phyloP scores from a whole-genome alignment of 805 yeast species.

The Kodamaea laetipori region DNA sequence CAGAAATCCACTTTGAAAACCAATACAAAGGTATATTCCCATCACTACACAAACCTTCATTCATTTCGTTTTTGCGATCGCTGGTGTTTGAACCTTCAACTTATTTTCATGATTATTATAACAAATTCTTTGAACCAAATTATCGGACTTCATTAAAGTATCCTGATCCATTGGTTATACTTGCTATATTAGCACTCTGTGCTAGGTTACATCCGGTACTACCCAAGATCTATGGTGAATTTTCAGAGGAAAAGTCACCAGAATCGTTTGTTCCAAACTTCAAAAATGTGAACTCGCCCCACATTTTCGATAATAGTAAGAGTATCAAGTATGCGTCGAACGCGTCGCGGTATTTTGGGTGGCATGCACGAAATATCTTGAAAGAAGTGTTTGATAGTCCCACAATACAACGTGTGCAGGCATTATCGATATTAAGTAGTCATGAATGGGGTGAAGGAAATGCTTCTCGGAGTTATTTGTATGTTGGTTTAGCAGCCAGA shows the following conservation, averaged over 20 bases:
- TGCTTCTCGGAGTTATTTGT: slow-evolving; percentile 37
- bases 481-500: slow-evolving; percentile 42
- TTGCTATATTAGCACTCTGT: slow-evolving; percentile 39
- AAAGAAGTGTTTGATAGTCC: slow-evolving; percentile 41
- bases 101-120: slow-evolving; percentile 19
- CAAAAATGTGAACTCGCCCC: neutral
- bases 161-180: slow-evolving; percentile 33
- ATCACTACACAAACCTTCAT: slow-evolving; percentile 26
- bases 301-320: slow-evolving; percentile 7
- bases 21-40: slow-evolving; percentile 31
- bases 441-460: slow-evolving; percentile 46
- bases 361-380: slow-evolving; percentile 36
- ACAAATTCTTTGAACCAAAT: slow-evolving; percentile 17
- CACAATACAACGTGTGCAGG: slow-evolving; percentile 39
- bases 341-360: slow-evolving; percentile 41
- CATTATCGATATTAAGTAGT: slow-evolving; percentile 36
- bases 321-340: slow-evolving; percentile 24
- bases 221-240: slow-evolving; percentile 33
- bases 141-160: slow-evolving; percentile 16
- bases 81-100: slow-evolving; percentile 23
- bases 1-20: slow-evolving; percentile 27
- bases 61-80: slow-evolving; percentile 21
- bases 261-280: slow-evolving; percentile 27
- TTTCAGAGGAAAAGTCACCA: slow-evolving; percentile 29
- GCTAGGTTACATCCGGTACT: slow-evolving; percentile 36